Evolutionary conservation across 331 rosid species (phyloP), one percentile per base, ranked within the genome.

Genomic region (Pyrus hybrid): DNA sequence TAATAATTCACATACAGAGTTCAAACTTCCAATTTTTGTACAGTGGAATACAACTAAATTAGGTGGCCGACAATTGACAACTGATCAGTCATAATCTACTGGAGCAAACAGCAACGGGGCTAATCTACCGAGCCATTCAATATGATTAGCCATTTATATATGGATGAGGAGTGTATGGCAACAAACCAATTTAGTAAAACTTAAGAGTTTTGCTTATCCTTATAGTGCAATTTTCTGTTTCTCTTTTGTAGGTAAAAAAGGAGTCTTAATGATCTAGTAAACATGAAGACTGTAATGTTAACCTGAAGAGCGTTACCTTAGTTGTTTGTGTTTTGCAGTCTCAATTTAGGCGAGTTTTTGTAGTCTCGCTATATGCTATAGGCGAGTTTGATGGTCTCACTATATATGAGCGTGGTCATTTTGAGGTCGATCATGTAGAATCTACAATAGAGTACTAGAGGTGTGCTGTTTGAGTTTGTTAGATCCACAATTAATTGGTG

Each of bases 1-100:
- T 26, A 61, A 30, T 4, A 57, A 4, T 13, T 26, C 51, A 45
- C 43, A 35, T 35, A 35, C 51, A 49, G n/a, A 49, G 56, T 47
- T 16, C 56, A 51, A 69, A 62, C 30, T 62, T 71, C 66, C 62
- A 64, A 33, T 56, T 16, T 20, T 54, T 71, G 22, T 21, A 18
- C 54, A 13, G 56, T 76, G 67, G 66, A 56, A 74, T 69, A 74
- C 78, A 83, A 67, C 80, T 57, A 85, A 30, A 22, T 49, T 26
- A 35, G 56, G 56, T 2, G 80, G 77, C 82, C 83, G 86, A 71
- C 77, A 70, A 71, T 35, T 49, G 56, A 16, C n/a, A 49, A 49
- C 56, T 49, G 9, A 49, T 28, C 41, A 69, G 43, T 79, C 73
- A 16, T 49, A 61, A 37, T 79, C 30, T 51, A 64, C 45, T 49